These are phyloP conservation scores for Houttuynia cordata DNA, from an alignment of 164 flowering plant genomes.

Conservation along the genomic window DNA sequence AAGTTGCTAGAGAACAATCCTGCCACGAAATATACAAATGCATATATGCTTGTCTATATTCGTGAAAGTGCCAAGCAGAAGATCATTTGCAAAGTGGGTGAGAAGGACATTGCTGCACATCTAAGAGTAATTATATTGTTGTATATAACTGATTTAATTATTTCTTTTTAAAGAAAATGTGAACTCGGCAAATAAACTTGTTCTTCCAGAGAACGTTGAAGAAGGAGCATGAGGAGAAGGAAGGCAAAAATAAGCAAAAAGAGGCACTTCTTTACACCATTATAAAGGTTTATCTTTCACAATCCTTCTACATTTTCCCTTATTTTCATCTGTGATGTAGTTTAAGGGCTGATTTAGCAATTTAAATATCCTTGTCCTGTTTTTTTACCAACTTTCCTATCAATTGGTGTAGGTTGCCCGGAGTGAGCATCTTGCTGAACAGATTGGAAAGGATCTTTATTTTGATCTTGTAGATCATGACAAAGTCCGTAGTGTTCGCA, in stretches of 20 bases:
- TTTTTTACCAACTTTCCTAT: background rate
- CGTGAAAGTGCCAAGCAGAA: conserved; percentile 52
- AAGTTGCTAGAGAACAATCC: conserved; percentile 86
- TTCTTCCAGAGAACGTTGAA: conserved; percentile 56
- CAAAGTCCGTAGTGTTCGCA: conserved; percentile 66
- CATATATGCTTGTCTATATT: conserved; percentile 58
- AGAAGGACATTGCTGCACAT: conserved; percentile 81
- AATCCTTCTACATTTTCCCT: background rate
- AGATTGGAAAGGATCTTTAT: conserved; percentile 69
- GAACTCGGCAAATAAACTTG: conserved; percentile 4
- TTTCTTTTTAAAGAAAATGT: background rate
- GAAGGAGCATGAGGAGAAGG: conserved; percentile 91
- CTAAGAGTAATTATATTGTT: conserved; percentile 36
- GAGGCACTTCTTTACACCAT: conserved; percentile 79
- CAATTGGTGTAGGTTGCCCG: conserved; percentile 48
- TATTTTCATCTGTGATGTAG: background rate
- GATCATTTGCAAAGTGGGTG: conserved; percentile 29
- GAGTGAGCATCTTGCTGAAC: conserved; percentile 61
- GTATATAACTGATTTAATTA: background rate
- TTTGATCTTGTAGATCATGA: conserved; percentile 90
- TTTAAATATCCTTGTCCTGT: too few relatives aligned
- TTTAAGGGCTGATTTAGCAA: too few relatives aligned
- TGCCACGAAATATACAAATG: conserved; percentile 79
- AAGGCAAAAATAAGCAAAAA: conserved; percentile 72
- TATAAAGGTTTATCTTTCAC: conserved; percentile 46